Evolutionary conservation across 805 yeast genomes (phyloP).

Genomic region (Yamadazyma sp.): DNA sequence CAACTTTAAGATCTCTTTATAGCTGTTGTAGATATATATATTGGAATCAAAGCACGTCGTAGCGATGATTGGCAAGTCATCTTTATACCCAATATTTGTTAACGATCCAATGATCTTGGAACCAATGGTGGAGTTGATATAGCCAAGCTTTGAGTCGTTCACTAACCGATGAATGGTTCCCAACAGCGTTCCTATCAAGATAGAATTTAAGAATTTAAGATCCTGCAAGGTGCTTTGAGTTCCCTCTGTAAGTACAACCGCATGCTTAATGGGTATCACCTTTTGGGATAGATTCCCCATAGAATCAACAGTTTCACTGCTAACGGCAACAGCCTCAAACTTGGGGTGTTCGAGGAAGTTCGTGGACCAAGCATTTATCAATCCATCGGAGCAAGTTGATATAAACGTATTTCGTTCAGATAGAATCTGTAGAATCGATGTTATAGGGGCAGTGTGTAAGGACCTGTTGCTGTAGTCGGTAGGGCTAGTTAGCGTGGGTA

Average conservation of each 20-base stretch:
- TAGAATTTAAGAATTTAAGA: constrained; percentile 18
- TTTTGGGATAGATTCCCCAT: constrained; percentile 5
- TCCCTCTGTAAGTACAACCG: constrained; percentile 1
- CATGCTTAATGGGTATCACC: constrained; percentile 4
- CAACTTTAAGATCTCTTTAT: constrained; percentile 16
- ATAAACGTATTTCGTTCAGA: constrained; percentile 12
- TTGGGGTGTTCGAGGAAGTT: constrained; percentile 32
- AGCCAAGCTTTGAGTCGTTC: constrained; percentile 17
- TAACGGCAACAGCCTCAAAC: constrained; percentile 7
- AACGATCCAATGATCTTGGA: constrained; percentile 9
- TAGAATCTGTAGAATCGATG: constrained; percentile 21
- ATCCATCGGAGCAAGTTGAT: constrained; percentile 22
- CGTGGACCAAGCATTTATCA: constrained; percentile 34
- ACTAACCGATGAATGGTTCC: constrained; percentile 21
- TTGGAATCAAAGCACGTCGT: constrained; percentile 10
- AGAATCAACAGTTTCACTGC: constrained; percentile 6
- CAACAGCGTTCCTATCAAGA: constrained; percentile 21
- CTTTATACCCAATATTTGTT: constrained; percentile 9
- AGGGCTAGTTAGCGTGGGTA: constrained; percentile 27
- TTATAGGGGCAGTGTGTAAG: constrained; percentile 23
- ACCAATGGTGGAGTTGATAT: constrained; percentile 13
- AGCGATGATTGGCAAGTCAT: constrained; percentile 10
- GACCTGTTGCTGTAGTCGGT: constrained; percentile 16
- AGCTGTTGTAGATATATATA: constrained; percentile 12
- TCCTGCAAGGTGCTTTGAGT: background rate